A percentile compares a stretch with the other conserved stretches of the same genome.
Conservation (phyloP, 1,139 yeast genomes). For the Kluyveromyces marxianus region DNA sequence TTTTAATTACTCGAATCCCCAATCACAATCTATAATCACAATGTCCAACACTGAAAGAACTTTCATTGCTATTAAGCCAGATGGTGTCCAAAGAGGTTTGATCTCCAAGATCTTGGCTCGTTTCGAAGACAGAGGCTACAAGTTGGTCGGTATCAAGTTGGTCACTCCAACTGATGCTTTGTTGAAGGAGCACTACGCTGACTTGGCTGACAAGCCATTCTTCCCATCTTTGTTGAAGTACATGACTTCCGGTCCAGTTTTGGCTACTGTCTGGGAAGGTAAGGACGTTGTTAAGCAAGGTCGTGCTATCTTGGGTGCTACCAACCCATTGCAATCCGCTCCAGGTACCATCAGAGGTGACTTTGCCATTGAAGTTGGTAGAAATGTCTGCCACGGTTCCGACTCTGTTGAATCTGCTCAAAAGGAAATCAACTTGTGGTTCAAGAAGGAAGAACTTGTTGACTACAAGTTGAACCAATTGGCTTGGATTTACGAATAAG, state of each 20-base stretch:
- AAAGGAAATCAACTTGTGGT: slow-evolving; percentile 96
- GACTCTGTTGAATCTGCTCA: slow-evolving; percentile 98
- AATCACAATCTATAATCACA: slow-evolving; percentile 11
- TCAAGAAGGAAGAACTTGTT: slow-evolving; percentile 94
- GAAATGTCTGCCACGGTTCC: slow-evolving; percentile 99
- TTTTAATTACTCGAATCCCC: too few relatives aligned
- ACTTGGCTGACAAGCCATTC: slow-evolving; percentile 93
- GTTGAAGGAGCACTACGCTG: slow-evolving; percentile 91
- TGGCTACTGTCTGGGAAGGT: slow-evolving; percentile 99
- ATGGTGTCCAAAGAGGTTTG: slow-evolving; percentile 99
- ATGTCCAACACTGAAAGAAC: slow-evolving; percentile 80
- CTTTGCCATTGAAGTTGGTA: slow-evolving; percentile 92
- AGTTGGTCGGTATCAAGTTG: slow-evolving; percentile 93
- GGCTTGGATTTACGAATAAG: slow-evolving; percentile 90
- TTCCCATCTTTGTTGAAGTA: slow-evolving; percentile 92
- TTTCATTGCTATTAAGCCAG: slow-evolving; percentile 99
- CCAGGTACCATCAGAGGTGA: slow-evolving; percentile 99
- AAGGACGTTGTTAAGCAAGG: slow-evolving; percentile 99
- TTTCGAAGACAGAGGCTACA: slow-evolving; percentile 96
- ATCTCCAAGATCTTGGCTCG: slow-evolving; percentile 83
- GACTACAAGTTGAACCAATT: slow-evolving; percentile 81
- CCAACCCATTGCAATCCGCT: slow-evolving; percentile 94
- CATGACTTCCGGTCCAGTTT: slow-evolving; percentile 98
- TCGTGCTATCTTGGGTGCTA: slow-evolving; percentile 96
- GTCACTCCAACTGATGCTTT: slow-evolving; percentile 79